Conservation (phyloP, 805 yeast genomes). For the Teunomyces stri region DNA sequence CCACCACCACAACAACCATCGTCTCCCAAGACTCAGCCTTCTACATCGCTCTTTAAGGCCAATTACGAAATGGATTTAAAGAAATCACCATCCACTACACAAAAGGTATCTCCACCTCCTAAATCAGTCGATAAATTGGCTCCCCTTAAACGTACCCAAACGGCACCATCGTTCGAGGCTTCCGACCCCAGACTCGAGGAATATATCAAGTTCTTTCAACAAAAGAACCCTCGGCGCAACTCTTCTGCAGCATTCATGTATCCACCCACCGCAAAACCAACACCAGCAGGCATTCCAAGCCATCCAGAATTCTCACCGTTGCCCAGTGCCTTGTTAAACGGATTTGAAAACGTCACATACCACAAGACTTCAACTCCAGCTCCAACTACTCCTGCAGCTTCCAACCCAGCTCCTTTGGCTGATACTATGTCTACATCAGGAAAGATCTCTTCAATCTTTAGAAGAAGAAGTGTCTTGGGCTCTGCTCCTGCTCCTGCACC, state of each 20-base stretch:
- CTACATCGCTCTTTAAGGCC: slow-evolving; percentile 14
- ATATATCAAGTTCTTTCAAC: slow-evolving; percentile 33
- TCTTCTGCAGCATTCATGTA: neutral
- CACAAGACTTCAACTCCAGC: slow-evolving; percentile 4
- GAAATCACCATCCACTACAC: neutral
- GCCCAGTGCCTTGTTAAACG: slow-evolving; percentile 19
- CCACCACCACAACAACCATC: slow-evolving; percentile 2
- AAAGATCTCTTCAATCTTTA: neutral
- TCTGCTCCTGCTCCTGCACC: slow-evolving; percentile 1
- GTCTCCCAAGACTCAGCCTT: neutral
- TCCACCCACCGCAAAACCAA: slow-evolving; percentile 1
- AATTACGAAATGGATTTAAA: slow-evolving; percentile 15
- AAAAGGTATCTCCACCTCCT: neutral
- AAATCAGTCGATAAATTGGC: neutral
- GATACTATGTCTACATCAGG: slow-evolving; percentile 3
- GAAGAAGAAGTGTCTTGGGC: slow-evolving; percentile 3
- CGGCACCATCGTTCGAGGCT: slow-evolving; percentile 9
- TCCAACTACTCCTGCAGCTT: neutral
- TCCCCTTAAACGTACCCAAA: slow-evolving; percentile 11
- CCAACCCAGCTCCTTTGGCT: neutral
- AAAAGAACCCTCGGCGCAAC: slow-evolving; percentile 17
- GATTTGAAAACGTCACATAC: slow-evolving; percentile 12
- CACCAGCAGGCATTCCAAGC: slow-evolving; percentile 5
- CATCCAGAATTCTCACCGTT: slow-evolving; percentile 10
- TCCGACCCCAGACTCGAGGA: slow-evolving; percentile 36